Evolutionary conservation across 78 protist species (phyloP).

Genomic region (Emiliania huxleyi): DNA sequence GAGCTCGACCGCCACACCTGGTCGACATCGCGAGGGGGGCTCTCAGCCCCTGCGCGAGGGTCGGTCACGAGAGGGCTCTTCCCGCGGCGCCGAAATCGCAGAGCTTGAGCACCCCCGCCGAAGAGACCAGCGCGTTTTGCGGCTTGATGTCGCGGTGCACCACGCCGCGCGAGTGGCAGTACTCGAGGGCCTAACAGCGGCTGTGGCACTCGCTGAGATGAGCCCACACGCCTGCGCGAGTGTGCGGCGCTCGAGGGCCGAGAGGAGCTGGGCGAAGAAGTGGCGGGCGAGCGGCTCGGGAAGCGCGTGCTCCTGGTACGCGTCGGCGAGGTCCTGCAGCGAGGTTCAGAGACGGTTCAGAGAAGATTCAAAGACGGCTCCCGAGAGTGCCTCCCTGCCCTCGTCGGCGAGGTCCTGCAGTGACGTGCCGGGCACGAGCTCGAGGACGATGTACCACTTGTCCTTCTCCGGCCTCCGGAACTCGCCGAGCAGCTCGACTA

Average conservation of each 20-base stretch:
- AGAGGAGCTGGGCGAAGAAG: slow-evolving; percentile 55
- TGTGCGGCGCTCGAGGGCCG: slow-evolving; percentile 51
- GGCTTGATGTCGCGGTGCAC: slow-evolving; percentile 83
- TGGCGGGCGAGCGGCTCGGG: neutral
- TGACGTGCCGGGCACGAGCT: slow-evolving; percentile 65
- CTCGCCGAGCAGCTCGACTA: slow-evolving; percentile 60
- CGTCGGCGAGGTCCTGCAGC: slow-evolving; percentile 35
- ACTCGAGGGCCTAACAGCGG: slow-evolving; percentile 41
- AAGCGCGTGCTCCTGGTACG: neutral
- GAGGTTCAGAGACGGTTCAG: no score
- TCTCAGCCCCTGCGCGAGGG: neutral
- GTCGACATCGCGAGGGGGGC: neutral
- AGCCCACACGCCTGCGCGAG: no score
- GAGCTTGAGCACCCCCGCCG: slow-evolving; percentile 58
- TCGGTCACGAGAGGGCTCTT: neutral
- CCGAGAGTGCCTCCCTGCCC: neutral
- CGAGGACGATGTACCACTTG: slow-evolving; percentile 66
- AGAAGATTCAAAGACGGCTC: neutral
- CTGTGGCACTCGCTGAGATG: no score
- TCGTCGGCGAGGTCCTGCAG: slow-evolving; percentile 32
- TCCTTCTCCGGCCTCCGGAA: slow-evolving; percentile 57
- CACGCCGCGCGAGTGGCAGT: slow-evolving; percentile 66
- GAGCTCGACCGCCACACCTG: neutral
- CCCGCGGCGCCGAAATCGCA: slow-evolving; percentile 80
- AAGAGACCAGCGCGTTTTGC: slow-evolving; percentile 61